Percentiles rank a stretch among this genome's conserved stretches.
phyloP scores from a whole-genome alignment of 1,284 basidiomycete genomes.

The Rhodotorula glutinis region DNA sequence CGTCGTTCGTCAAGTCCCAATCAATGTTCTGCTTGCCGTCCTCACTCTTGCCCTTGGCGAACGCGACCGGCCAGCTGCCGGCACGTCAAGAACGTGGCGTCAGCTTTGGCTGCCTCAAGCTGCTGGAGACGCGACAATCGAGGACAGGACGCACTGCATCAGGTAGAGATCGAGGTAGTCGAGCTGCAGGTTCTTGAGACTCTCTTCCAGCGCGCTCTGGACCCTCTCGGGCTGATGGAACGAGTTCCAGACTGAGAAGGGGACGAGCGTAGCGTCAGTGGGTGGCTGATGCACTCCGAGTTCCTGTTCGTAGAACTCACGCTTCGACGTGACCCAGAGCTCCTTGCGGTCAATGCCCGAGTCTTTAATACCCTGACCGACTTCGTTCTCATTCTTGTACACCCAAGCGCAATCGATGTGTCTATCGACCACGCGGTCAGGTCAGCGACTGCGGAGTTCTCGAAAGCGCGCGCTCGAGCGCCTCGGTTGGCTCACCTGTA shows the following conservation, averaged over 20 bases:
- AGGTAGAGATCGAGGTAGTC: slow-evolving; percentile 77
- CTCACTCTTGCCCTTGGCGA: slow-evolving; percentile 44
- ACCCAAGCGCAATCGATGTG: slow-evolving; percentile 58
- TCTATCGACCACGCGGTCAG: not conserved
- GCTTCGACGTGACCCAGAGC: slow-evolving; percentile 64
- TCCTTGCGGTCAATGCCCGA: slow-evolving; percentile 60
- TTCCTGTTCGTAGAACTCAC: not conserved
- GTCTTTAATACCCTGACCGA: slow-evolving; percentile 72
- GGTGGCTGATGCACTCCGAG: too few species aligned
- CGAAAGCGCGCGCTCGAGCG: too few species aligned
- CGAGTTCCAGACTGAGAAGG: slow-evolving; percentile 62
- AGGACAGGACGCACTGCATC: slow-evolving; percentile 65
- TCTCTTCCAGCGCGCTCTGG: slow-evolving; percentile 67
- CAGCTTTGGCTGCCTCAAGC: not conserved
- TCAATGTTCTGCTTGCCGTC: slow-evolving; percentile 57
- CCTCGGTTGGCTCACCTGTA: slow-evolving; percentile 21
- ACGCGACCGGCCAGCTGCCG: slow-evolving; percentile 43
- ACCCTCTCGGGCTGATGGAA: slow-evolving; percentile 56
- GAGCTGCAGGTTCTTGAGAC: slow-evolving; percentile 65
- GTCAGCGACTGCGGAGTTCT: too few species aligned
- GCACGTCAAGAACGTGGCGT: too few species aligned
- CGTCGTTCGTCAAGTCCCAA: slow-evolving; percentile 56
- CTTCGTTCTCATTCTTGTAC: slow-evolving; percentile 80
- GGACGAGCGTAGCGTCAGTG: not conserved
- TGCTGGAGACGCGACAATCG: not conserved